Evolutionary conservation across 805 yeast species (phyloP).

Genomic region (Starmerella apis): DNA sequence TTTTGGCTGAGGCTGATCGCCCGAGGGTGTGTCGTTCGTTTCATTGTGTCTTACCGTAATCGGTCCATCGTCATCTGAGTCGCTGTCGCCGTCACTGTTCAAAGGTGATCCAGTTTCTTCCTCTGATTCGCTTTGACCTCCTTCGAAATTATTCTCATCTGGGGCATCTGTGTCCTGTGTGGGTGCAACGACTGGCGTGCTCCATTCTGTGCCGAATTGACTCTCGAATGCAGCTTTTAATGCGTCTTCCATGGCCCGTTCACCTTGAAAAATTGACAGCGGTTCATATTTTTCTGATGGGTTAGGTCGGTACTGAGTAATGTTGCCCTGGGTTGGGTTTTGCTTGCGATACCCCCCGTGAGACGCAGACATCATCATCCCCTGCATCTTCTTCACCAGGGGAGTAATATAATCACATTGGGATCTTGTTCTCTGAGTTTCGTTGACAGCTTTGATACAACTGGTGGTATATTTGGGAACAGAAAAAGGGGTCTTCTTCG

Average conservation of each 20-base stretch:
- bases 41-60: slow-evolving; percentile 31
- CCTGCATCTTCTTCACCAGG: too few species aligned
- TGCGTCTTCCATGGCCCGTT: slow-evolving; percentile 15
- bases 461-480: too few species aligned
- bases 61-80: slow-evolving; percentile 24
- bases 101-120: too few species aligned
- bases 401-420: too few species aligned
- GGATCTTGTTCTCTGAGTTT: too few species aligned
- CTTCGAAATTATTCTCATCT: slow-evolving; percentile 2
- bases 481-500: too few species aligned
- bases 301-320: too few species aligned
- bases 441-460: too few species aligned
- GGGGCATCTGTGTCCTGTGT: slow-evolving; percentile 13
- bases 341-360: too few species aligned
- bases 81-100: slow-evolving; percentile 3
- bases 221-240: slow-evolving; percentile 30
- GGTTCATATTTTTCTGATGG: background rate
- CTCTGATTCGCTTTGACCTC: background rate
- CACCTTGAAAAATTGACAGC: background rate
- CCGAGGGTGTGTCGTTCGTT: slow-evolving; percentile 19
- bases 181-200: slow-evolving; percentile 20
- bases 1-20: background rate
- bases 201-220: slow-evolving; percentile 31
- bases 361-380: too few species aligned
- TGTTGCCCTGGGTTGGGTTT: too few species aligned